Percentiles rank a stretch among this genome's conserved stretches.
phyloP scores from a whole-genome alignment of 1,284 basidiomycete genomes.

The Pyrrhoderma noxium region DNA sequence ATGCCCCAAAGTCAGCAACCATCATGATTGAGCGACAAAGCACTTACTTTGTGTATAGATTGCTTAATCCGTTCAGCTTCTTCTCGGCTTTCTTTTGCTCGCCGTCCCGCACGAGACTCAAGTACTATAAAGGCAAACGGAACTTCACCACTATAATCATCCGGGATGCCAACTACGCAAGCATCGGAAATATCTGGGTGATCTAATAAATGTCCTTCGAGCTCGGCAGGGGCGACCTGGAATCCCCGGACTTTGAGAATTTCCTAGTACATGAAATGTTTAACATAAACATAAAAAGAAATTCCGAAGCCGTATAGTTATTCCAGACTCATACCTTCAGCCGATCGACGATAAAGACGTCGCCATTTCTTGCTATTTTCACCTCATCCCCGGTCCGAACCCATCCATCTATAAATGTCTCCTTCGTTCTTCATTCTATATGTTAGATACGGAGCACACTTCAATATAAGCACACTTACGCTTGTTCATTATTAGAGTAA shows the following conservation, averaged over 20 bases:
- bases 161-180: conserved; percentile 69
- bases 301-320: conserved; percentile 4
- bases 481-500: conserved; percentile 47
- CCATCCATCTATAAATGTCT: conserved; percentile 56
- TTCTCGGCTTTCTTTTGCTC: conserved; percentile 29
- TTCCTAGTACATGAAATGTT: conserved; percentile 8
- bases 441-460: neutral
- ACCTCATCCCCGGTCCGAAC: conserved; percentile 67
- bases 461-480: conserved; percentile 38
- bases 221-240: conserved; percentile 45
- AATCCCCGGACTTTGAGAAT: conserved; percentile 19
- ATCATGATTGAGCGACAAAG: conserved; percentile 1
- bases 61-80: conserved; percentile 38
- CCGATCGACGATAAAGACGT: conserved; percentile 61
- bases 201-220: conserved; percentile 68
- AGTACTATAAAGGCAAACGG: conserved; percentile 70
- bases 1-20: neutral
- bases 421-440: conserved; percentile 37
- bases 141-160: conserved; percentile 75
- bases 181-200: conserved; percentile 64
- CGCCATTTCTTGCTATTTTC: conserved; percentile 44
- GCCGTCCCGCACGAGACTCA: conserved; percentile 34
- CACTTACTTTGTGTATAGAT: conserved; percentile 40
- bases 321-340: conserved; percentile 42
- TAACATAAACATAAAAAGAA: neutral